Evolutionary conservation across 2,329 filamentous ascomycete species (phyloP).

Genomic region (Zymoseptoria passerinii): DNA sequence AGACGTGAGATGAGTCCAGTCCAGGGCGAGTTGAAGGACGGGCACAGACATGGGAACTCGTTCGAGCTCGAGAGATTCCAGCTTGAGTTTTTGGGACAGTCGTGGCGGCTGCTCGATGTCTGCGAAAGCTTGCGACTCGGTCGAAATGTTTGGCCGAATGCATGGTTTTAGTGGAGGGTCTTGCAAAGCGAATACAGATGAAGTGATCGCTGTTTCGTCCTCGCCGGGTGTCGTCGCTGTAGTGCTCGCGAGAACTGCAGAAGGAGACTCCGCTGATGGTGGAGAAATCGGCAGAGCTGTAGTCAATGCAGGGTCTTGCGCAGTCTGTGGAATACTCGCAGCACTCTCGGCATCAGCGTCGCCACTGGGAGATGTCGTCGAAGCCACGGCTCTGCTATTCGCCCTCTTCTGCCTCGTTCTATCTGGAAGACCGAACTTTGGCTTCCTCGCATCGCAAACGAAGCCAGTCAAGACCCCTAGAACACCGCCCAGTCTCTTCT

Average conservation of each 20-base stretch:
- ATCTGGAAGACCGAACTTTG: conserved; percentile 20
- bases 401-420: conserved; percentile 8
- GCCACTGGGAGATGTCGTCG: not conserved
- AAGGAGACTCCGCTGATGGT: not conserved
- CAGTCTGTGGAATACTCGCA: not conserved
- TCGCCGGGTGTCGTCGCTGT: not conserved
- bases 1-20: conserved; percentile 64
- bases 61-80: conserved; percentile 69
- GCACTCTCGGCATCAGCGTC: not conserved
- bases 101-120: conserved; percentile 28
- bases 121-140: not conserved
- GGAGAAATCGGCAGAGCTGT: not conserved
- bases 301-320: not conserved
- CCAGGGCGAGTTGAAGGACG: conserved; percentile 61
- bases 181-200: conserved; percentile 1
- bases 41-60: conserved; percentile 63
- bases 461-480: conserved; percentile 60
- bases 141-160: not conserved
- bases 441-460: conserved; percentile 50
- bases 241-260: not conserved
- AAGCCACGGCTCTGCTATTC: not conserved
- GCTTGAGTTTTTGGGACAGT: conserved; percentile 51
- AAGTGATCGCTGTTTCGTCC: not conserved
- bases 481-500: conserved; percentile 58
- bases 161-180: not conserved